Evolutionary conservation across 371 early-diverging fungal genomes (phyloP).

Genomic region (Entomophthora muscae): DNA sequence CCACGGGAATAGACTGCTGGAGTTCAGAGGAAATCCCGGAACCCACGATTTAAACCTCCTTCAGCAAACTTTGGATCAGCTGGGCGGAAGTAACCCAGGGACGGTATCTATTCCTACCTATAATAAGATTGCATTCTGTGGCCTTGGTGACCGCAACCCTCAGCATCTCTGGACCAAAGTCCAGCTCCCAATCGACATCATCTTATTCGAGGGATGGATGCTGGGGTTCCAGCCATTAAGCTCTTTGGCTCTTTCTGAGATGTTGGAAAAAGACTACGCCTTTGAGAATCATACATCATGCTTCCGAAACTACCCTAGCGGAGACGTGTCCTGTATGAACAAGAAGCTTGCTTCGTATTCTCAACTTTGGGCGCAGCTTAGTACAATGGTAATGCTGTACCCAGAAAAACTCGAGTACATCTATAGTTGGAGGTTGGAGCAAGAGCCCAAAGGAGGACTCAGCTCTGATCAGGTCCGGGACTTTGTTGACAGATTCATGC

Average conservation of each 20-base stretch:
- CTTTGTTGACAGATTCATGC: slow-evolving; percentile 85
- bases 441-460: slow-evolving; percentile 46
- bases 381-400: slow-evolving; percentile 56
- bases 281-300: neutral
- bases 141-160: slow-evolving; percentile 62
- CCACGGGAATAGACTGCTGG: slow-evolving; percentile 43
- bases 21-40: slow-evolving; percentile 70
- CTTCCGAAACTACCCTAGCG: slow-evolving; percentile 14
- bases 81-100: slow-evolving; percentile 12
- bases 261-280: slow-evolving; percentile 11
- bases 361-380: slow-evolving; percentile 34
- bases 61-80: slow-evolving; percentile 21
- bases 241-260: slow-evolving; percentile 14
- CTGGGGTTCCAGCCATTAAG: slow-evolving; percentile 60
- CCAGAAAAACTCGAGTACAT: slow-evolving; percentile 37
- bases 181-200: slow-evolving; percentile 41
- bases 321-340: slow-evolving; percentile 31
- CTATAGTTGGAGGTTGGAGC: slow-evolving; percentile 72
- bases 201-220: slow-evolving; percentile 90
- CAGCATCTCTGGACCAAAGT: slow-evolving; percentile 30
- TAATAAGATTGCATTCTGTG: slow-evolving; percentile 53
- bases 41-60: slow-evolving; percentile 69
- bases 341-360: slow-evolving; percentile 30
- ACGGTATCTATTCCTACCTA: slow-evolving; percentile 45
- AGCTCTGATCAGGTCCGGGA: slow-evolving; percentile 44